These are phyloP conservation scores for Chytriomyces sp. DNA, from an alignment of 192 early-diverging fungal species.

Conservation along the genomic window DNA sequence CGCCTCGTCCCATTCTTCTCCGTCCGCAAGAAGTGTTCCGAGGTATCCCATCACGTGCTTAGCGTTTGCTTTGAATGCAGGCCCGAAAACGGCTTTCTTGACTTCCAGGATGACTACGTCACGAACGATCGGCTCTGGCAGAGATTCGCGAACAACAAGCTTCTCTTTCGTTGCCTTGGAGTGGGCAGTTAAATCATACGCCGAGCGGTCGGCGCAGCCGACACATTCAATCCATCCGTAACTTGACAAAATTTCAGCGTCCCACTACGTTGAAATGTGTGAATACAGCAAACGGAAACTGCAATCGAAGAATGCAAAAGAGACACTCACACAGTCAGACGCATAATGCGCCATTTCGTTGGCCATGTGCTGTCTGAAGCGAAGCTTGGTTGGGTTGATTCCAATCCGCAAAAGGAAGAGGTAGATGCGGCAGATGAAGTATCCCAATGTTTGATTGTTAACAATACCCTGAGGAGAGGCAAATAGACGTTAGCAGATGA, in stretches of 20 bases:
- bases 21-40: constrained; percentile 54
- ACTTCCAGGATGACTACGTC: constrained; percentile 82
- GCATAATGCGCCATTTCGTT: constrained; percentile 99
- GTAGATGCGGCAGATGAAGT: constrained; percentile 96
- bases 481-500: neutral
- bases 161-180: constrained; percentile 87
- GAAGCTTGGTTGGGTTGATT: constrained; percentile 80
- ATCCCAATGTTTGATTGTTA: constrained; percentile 98
- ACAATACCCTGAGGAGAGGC: constrained; percentile 65
- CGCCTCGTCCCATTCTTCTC: constrained; percentile 27
- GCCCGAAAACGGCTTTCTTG: constrained; percentile 90
- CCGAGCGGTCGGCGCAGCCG: constrained; percentile 98
- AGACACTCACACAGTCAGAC: constrained; percentile 58
- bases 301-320: neutral
- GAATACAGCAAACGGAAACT: constrained; percentile 15
- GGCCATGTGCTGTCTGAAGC: constrained; percentile 98
- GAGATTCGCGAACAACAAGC: constrained; percentile 88
- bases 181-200: constrained; percentile 95
- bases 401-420: constrained; percentile 89
- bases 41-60: constrained; percentile 86
- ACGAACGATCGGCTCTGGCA: constrained; percentile 79
- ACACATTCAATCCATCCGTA: constrained; percentile 99
- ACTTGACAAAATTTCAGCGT: constrained; percentile 93
- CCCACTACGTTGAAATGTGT: constrained; percentile 81
- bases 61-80: constrained; percentile 89